A percentile compares a stretch with the other conserved stretches of the same genome.
Evolutionary conservation across 805 yeast genomes (phyloP).

Genomic region (Hanseniaspora occidentalis): DNA sequence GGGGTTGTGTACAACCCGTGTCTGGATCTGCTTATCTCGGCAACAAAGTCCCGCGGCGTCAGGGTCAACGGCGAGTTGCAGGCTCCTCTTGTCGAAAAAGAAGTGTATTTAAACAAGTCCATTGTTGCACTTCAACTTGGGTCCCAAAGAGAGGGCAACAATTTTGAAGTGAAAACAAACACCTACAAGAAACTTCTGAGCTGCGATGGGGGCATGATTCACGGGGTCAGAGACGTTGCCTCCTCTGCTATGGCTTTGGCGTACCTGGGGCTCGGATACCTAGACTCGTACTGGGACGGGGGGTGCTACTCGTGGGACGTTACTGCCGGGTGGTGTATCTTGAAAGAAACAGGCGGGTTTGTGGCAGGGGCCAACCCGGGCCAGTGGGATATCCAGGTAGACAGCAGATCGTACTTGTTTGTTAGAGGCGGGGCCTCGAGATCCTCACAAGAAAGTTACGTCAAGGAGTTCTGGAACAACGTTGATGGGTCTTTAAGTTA

Average conservation of each 20-base stretch:
- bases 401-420: slow-evolving; percentile 42
- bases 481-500: slow-evolving; percentile 37
- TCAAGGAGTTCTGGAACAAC: slow-evolving; percentile 38
- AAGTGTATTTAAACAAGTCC: slow-evolving; percentile 37
- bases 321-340: slow-evolving; percentile 54
- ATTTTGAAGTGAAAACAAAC: slow-evolving; percentile 36
- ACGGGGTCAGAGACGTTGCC: slow-evolving; percentile 50
- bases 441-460: slow-evolving; percentile 31
- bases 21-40: slow-evolving; percentile 38
- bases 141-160: slow-evolving; percentile 39
- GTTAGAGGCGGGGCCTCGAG: slow-evolving; percentile 36
- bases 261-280: slow-evolving; percentile 42
- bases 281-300: slow-evolving; percentile 59
- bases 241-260: slow-evolving; percentile 55
- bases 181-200: slow-evolving; percentile 34
- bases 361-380: slow-evolving; percentile 43
- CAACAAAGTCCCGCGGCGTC: slow-evolving; percentile 44
- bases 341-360: slow-evolving; percentile 46
- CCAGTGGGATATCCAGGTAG: slow-evolving; percentile 36
- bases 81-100: slow-evolving; percentile 53
- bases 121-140: slow-evolving; percentile 52
- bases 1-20: slow-evolving; percentile 60
- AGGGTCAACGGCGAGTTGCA: slow-evolving; percentile 37
- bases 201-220: slow-evolving; percentile 43
- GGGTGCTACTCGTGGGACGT: slow-evolving; percentile 65